Evolutionary conservation across 106 monocot genomes (phyloP), one percentile per base, ranked within the genome.

Genomic region (Allium sativum): DNA sequence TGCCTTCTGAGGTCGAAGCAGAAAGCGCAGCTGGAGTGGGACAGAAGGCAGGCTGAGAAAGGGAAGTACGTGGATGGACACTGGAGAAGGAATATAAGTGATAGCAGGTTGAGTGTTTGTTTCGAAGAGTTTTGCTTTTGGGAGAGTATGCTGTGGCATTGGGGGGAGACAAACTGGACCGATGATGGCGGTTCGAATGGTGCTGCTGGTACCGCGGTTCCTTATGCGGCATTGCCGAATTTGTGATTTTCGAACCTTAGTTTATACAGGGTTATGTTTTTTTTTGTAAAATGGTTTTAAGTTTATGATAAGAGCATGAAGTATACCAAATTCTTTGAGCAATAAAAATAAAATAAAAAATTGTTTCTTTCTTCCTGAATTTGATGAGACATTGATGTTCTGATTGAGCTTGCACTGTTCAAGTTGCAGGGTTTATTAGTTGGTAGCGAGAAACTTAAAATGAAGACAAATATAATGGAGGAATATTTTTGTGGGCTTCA

Each of bases 111-210:
- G 4, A 59, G 55, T 13, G 69, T 69, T 15, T 85, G 80, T 42
- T 68, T 61, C 42, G 80, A 81, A 59, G 65, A 85, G 65, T 77
- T 77, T 56, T 81, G 85, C 53, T 71, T 52, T 56, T 81, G 80
- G 85, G 77, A 81, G 65, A 80, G 74, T 45, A 85, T 85, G 85
- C 40, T 81, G 46, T 68, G 70, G 77, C 85, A 85, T 62, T 85
- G 85, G 67, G 67, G 62, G 8, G 55, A 68, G 55, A 63, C 44
- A 10, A 73, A 73, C 15, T 52, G 65, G 73, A 73, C 73, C 1
- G 56, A 72, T 43, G 55, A 72, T 20, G 45, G 45, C 44, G 51
- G 16, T 5, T 12, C 10, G 4, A 54, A 65, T 16, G 18, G 9
- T 40, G 13, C 22, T 31, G 31, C 31, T 31, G 0, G 4, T 31